These are phyloP conservation scores for Dissophora ornata DNA, from an alignment of 192 early-diverging fungal genomes.

Conservation along the genomic window DNA sequence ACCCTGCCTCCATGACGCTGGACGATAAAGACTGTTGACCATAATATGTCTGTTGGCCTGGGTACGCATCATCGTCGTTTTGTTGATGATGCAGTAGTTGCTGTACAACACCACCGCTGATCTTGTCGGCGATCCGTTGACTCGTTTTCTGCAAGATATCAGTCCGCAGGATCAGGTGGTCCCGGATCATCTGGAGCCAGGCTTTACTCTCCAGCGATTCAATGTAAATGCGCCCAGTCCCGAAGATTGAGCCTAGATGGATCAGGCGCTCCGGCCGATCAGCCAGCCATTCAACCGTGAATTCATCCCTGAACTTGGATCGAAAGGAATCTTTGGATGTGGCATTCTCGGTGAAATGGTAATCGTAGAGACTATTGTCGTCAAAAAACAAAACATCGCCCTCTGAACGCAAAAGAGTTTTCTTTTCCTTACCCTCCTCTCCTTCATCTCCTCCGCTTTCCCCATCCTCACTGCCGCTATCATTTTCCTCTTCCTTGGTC, in stretches of 20 bases:
- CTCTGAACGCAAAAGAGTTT: slow-evolving; percentile 20
- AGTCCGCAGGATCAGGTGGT: slow-evolving; percentile 42
- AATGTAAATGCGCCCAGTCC: slow-evolving; percentile 54
- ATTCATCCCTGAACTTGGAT: slow-evolving; percentile 36
- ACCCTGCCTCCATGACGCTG: slow-evolving; percentile 24
- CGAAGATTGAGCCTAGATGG: slow-evolving; percentile 61
- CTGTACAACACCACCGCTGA: slow-evolving; percentile 50
- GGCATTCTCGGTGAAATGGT: slow-evolving; percentile 59
- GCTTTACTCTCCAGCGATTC: slow-evolving; percentile 39
- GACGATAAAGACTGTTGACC: too few relatives aligned
- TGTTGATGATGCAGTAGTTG: background rate
- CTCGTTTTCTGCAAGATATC: slow-evolving; percentile 52
- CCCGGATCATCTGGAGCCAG: slow-evolving; percentile 28
- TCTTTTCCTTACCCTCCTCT: slow-evolving; percentile 12
- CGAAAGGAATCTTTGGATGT: slow-evolving; percentile 21
- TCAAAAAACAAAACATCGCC: slow-evolving; percentile 53
- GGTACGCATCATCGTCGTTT: background rate
- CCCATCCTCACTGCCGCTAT: background rate
- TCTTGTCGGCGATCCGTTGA: slow-evolving; percentile 44
- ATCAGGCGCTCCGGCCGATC: slow-evolving; percentile 55
- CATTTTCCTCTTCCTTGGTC: background rate
- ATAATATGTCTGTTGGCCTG: background rate
- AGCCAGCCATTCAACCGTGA: slow-evolving; percentile 53
- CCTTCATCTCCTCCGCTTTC: slow-evolving; percentile 12
- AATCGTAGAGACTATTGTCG: slow-evolving; percentile 55